These are phyloP conservation scores for Ocimum tenuiflorum DNA, from an alignment of 257 asterid genomes.

Conservation along the genomic window DNA sequence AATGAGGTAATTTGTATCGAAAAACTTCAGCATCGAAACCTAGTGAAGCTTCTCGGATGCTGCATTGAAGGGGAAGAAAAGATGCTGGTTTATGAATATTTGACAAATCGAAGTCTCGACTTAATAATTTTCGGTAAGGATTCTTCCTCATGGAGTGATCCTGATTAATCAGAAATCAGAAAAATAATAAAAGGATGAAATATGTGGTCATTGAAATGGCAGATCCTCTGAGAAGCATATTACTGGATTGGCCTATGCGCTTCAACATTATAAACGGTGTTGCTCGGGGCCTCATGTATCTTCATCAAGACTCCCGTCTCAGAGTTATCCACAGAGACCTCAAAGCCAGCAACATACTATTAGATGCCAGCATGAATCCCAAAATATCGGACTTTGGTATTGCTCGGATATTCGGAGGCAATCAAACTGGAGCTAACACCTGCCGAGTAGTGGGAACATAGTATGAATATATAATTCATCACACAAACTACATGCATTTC, in stretches of 20 bases:
- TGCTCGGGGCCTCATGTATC: constrained; percentile 44
- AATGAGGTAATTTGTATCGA: constrained; percentile 40
- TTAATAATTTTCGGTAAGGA: constrained; percentile 34
- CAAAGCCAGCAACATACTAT: constrained; percentile 47
- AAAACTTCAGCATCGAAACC: constrained; percentile 55
- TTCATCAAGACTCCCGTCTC: constrained; percentile 50
- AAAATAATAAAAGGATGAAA: no score
- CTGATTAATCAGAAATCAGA: no score
- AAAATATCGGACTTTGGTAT: constrained; percentile 57
- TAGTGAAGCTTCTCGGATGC: constrained; percentile 51
- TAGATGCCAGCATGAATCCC: constrained; percentile 39
- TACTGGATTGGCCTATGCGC: constrained; percentile 44
- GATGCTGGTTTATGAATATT: constrained; percentile 46
- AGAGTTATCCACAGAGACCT: constrained; percentile 44
- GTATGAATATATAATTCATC: constrained; percentile 34
- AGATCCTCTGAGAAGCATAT: constrained; percentile 17
- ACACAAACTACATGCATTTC: background rate
- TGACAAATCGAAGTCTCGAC: constrained; percentile 47
- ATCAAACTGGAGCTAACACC: constrained; percentile 42
- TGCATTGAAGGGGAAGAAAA: constrained; percentile 41
- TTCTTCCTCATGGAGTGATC: background rate
- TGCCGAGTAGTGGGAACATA: constrained; percentile 42
- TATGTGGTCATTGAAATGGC: background rate
- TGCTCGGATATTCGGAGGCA: constrained; percentile 36
- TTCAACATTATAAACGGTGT: constrained; percentile 33